Evolutionary conservation across 495 filamentous ascomycete species (phyloP).

Genomic region (Amniculicola lignicola): DNA sequence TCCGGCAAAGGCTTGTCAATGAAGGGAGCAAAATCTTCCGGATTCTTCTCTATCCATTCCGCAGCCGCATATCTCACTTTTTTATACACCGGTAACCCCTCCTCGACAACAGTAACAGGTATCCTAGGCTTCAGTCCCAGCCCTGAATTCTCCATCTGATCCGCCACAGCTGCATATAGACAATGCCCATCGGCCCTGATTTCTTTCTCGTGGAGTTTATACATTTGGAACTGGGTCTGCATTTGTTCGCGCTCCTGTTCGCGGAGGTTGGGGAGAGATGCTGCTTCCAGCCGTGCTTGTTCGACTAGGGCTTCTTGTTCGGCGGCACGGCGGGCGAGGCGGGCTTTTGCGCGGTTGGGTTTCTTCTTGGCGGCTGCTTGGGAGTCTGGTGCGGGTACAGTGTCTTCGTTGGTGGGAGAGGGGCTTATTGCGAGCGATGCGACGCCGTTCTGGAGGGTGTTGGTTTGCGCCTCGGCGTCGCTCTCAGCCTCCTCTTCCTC

Average conservation of each 20-base stretch:
- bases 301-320: slow-evolving; percentile 67
- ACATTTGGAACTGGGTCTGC: slow-evolving; percentile 57
- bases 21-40: slow-evolving; percentile 64
- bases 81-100: slow-evolving; percentile 47
- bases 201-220: slow-evolving; percentile 67
- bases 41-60: slow-evolving; percentile 56
- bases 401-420: slow-evolving; percentile 11
- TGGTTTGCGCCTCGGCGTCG: slow-evolving; percentile 2
- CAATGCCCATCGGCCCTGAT: slow-evolving; percentile 93
- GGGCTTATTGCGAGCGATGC: slow-evolving; percentile 20
- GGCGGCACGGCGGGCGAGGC: slow-evolving; percentile 81
- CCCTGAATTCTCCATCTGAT: slow-evolving; percentile 60
- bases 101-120: slow-evolving; percentile 12
- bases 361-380: slow-evolving; percentile 54
- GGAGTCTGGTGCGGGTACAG: slow-evolving; percentile 39
- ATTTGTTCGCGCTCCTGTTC: slow-evolving; percentile 68
- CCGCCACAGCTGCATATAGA: slow-evolving; percentile 88
- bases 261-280: slow-evolving; percentile 69
- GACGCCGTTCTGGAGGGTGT: slow-evolving; percentile 19
- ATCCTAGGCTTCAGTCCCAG: slow-evolving; percentile 49
- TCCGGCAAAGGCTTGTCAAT: slow-evolving; percentile 76
- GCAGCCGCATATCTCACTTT: slow-evolving; percentile 56
- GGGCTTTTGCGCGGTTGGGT: slow-evolving; percentile 85
- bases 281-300: slow-evolving; percentile 71
- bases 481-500: slow-evolving; percentile 8